Evolutionary conservation across 495 filamentous ascomycete species (phyloP).

Genomic region (Hypoxylon rickii): DNA sequence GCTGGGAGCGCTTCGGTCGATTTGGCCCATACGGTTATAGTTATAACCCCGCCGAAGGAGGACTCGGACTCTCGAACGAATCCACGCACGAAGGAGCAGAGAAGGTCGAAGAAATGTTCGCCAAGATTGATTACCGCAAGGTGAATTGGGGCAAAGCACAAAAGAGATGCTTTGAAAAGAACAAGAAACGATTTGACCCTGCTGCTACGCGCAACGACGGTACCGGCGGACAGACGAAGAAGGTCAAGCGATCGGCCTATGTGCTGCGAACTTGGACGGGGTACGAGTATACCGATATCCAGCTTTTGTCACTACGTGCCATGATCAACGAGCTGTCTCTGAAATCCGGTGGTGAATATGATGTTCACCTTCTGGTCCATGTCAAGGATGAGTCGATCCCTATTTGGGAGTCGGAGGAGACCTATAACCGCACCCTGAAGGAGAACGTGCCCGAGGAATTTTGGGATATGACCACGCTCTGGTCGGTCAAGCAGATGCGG

Average conservation of each 20-base stretch:
- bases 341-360: constrained; percentile 61
- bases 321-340: constrained; percentile 60
- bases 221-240: constrained; percentile 29
- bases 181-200: constrained; percentile 63
- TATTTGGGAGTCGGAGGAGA: constrained; percentile 55
- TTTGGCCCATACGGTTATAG: constrained; percentile 82
- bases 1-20: constrained; percentile 83
- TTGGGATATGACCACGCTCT: constrained; percentile 59
- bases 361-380: constrained; percentile 62
- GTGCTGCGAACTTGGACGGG: constrained; percentile 50
- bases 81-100: constrained; percentile 71
- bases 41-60: constrained; percentile 73
- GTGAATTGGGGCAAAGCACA: constrained; percentile 80
- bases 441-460: constrained; percentile 60
- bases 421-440: constrained; percentile 54
- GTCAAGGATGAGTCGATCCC: constrained; percentile 59
- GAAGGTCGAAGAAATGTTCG: constrained; percentile 61
- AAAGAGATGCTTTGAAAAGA: constrained; percentile 67
- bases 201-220: background rate
- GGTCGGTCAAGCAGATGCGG: constrained; percentile 52
- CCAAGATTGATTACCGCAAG: constrained; percentile 72
- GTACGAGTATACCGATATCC: constrained; percentile 47
- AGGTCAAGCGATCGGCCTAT: constrained; percentile 41
- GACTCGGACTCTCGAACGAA: constrained; percentile 71
- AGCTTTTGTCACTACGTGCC: constrained; percentile 55